Evolutionary conservation across 2,329 filamentous ascomycete species (phyloP), one percentile per base, ranked within the genome.

Genomic region (Ustilaginoidea virens): DNA sequence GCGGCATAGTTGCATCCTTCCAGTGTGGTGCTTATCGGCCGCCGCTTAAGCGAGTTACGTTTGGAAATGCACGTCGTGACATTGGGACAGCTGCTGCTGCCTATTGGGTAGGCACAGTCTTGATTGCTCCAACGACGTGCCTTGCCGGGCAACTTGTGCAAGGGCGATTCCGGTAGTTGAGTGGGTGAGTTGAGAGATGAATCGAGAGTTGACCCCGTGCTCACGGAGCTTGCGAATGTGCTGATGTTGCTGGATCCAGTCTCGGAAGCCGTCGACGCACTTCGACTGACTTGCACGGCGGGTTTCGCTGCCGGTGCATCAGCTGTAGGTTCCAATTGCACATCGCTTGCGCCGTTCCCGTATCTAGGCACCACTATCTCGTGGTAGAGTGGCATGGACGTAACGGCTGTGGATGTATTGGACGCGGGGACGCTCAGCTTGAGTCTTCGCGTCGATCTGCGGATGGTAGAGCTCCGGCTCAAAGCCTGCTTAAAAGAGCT

Each of bases 361-460:
- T 70, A 69, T 1, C 63, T 62, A 4, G 60, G 53, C 5, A 69
- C 54, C 0, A 68, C 48, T 17, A 69, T 68, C 39, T 71, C 66
- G 30, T 63, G 60, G 33, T 61, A 60, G 0, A 44, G 37, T 2
- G 38, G 40, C 25, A 35, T 25, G 13, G 39, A 36, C 14, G 36
- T 12, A 2, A 41, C 30, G 1, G 37, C 32, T 8, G 38, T 25
- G 4, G 36, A 32, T 0, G 36, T 30, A 11, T 40, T 37, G 1
- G 42, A 33, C 3, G 40, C 34, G 1, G 39, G 37, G 4, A 31
- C 34, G 2, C 39, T 36, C 5, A 41, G 35, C 31, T 41, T 44
- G 11, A 55, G 49, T 30, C 42, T 41, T 12, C 42, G 41, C 24
- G 56, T 40, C 0, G 53, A 56, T 21, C 43, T 45, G 12, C 52